Evolutionary conservation across 345 rosid species (phyloP).

Genomic region (Lumnitzera racemosa): DNA sequence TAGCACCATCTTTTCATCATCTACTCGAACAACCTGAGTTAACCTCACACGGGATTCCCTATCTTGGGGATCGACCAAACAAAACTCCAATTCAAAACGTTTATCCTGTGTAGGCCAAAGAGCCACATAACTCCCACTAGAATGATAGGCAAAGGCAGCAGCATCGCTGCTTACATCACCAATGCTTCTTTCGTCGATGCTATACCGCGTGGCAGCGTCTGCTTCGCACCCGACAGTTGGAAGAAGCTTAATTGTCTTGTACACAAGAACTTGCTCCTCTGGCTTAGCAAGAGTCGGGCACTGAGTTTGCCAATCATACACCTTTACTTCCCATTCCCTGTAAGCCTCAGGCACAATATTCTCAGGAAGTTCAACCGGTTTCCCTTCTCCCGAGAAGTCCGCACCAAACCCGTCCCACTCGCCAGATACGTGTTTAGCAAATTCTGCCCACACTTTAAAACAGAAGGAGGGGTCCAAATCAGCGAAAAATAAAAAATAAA

Average conservation of each 20-base stretch:
- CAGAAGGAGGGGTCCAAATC: not conserved
- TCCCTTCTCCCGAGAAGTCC: slow-evolving; percentile 62
- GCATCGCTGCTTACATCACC: slow-evolving; percentile 27
- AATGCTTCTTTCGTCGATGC: slow-evolving; percentile 39
- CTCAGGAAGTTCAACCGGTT: slow-evolving; percentile 75
- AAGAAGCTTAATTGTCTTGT: slow-evolving; percentile 67
- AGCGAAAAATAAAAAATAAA: not conserved
- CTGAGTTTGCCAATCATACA: slow-evolving; percentile 97
- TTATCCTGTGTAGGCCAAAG: slow-evolving; percentile 38
- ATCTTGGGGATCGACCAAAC: slow-evolving; percentile 74
- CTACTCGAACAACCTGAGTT: slow-evolving; percentile 37
- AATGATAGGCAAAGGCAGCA: slow-evolving; percentile 57
- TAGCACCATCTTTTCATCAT: slow-evolving; percentile 25
- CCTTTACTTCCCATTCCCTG: slow-evolving; percentile 94
- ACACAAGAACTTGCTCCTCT: slow-evolving; percentile 26
- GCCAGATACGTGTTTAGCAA: slow-evolving; percentile 65
- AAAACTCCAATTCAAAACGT: slow-evolving; percentile 63
- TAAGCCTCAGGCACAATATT: slow-evolving; percentile 85
- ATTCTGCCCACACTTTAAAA: slow-evolving; percentile 59
- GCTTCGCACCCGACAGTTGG: slow-evolving; percentile 99
- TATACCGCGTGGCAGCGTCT: slow-evolving; percentile 80
- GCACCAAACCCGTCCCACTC: slow-evolving; percentile 99
- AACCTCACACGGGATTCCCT: slow-evolving; percentile 78
- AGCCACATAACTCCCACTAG: slow-evolving; percentile 69
- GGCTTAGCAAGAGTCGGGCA: slow-evolving; percentile 81